Percentiles rank a stretch among this genome's conserved stretches.
These are phyloP conservation scores for Quercus tomentella DNA, from an alignment of 331 rosid genomes.

Conservation along the genomic window DNA sequence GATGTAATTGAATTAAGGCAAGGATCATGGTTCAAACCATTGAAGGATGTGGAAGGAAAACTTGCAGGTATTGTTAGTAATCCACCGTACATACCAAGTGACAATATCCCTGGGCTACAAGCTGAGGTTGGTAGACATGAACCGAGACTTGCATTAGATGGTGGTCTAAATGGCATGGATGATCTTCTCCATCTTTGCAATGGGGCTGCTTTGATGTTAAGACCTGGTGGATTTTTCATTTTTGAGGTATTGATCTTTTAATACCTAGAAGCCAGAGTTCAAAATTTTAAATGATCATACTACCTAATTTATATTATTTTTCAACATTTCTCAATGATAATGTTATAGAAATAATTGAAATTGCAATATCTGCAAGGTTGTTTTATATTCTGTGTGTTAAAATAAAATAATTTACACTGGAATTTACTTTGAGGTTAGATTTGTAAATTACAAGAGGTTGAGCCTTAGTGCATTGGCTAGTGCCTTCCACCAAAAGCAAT, in stretches of 20 bases:
- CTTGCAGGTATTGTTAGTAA: slow-evolving; percentile 82
- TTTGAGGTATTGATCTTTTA: slow-evolving; percentile 54
- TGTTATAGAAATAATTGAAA: neutral
- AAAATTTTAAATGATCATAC: neutral
- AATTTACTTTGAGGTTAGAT: neutral
- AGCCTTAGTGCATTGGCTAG: too few species aligned
- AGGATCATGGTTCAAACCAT: slow-evolving; percentile 87
- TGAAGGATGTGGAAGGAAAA: slow-evolving; percentile 58
- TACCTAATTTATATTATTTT: neutral
- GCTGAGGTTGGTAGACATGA: slow-evolving; percentile 89
- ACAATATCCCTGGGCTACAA: slow-evolving; percentile 56
- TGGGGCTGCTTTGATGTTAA: slow-evolving; percentile 67
- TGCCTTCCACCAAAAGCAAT: too few species aligned
- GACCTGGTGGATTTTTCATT: slow-evolving; percentile 83
- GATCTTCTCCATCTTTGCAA: slow-evolving; percentile 77
- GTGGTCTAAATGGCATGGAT: slow-evolving; percentile 63
- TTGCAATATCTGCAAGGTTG: neutral
- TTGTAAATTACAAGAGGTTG: neutral
- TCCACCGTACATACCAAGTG: slow-evolving; percentile 92
- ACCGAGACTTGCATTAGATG: slow-evolving; percentile 70
- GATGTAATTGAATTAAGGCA: slow-evolving; percentile 44
- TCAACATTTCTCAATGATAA: neutral
- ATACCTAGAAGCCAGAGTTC: neutral
- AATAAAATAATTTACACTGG: neutral
- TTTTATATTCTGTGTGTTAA: neutral